These are phyloP conservation scores for Pulveroboletus sp. DNA, from an alignment of 768 basidiomycete genomes.

Conservation along the genomic window DNA sequence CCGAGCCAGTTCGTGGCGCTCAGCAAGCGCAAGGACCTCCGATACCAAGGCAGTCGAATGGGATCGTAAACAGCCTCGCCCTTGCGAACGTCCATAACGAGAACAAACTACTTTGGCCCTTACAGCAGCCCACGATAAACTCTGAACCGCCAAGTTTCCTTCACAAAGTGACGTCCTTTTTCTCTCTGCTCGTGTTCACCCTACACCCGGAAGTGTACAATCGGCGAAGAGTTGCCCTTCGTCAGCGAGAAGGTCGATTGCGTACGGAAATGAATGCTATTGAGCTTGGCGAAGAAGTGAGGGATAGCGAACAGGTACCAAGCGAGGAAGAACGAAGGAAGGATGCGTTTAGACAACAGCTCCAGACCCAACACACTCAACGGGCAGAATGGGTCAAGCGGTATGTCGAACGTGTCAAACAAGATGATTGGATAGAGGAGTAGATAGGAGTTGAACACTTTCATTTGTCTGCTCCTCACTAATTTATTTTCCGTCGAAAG, in stretches of 20 bases:
- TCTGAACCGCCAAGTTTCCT: conserved; percentile 42
- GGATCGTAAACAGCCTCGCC: conserved; percentile 47
- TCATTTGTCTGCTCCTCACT: not conserved
- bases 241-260: conserved; percentile 59
- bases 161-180: conserved; percentile 50
- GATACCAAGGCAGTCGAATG: conserved; percentile 27
- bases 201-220: conserved; percentile 75
- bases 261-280: conserved; percentile 56
- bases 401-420: conserved; percentile 61
- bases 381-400: conserved; percentile 58
- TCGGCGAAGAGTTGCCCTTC: conserved; percentile 52
- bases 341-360: conserved; percentile 34
- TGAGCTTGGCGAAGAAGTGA: conserved; percentile 22
- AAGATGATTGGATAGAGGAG: conserved; percentile 68
- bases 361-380: conserved; percentile 45
- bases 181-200: conserved; percentile 53
- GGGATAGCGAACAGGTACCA: conserved; percentile 29
- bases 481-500: conserved; percentile 3
- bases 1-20: conserved; percentile 11
- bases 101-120: conserved; percentile 44
- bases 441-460: conserved; percentile 17
- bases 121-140: conserved; percentile 12
- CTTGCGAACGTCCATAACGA: conserved; percentile 55
- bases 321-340: conserved; percentile 31
- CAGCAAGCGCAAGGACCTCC: conserved; percentile 28